Conservation (phyloP, 352 stramenopile species). For the Phytophthora quininea region DNA sequence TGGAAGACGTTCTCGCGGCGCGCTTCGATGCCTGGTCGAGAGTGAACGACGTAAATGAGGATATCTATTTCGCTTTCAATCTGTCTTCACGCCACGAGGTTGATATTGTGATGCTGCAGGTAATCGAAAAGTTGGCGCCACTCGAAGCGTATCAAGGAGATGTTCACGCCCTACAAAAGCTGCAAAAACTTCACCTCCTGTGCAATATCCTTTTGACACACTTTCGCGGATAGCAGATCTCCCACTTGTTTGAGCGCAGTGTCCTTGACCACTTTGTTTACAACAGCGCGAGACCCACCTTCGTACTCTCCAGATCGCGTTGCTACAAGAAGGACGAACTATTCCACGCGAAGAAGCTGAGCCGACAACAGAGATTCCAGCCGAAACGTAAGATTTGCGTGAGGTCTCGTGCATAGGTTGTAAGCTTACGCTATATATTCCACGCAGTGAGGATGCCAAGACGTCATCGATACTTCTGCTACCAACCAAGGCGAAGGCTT, state of each 20-base stretch:
- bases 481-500: constrained; percentile 12
- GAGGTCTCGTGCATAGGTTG: too few species aligned
- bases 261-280: constrained; percentile 11
- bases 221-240: too few species aligned
- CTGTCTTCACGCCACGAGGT: background rate
- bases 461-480: constrained; percentile 7
- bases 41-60: constrained; percentile 38
- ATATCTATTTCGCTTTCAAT: background rate
- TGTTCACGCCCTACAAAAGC: constrained; percentile 41
- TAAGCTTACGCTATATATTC: too few species aligned
- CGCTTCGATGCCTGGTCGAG: constrained; percentile 38
- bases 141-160: constrained; percentile 43
- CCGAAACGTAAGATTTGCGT: constrained; percentile 17
- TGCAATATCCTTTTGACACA: constrained; percentile 65
- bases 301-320: constrained; percentile 57
- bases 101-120: constrained; percentile 19
- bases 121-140: constrained; percentile 36
- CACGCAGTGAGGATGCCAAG: constrained; percentile 13
- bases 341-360: constrained; percentile 2
- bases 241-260: too few species aligned
- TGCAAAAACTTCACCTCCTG: constrained; percentile 63
- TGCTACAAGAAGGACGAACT: constrained; percentile 42
- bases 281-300: constrained; percentile 67
- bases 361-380: background rate
- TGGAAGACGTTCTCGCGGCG: constrained; percentile 30